Evolutionary conservation across 2,329 filamentous ascomycete genomes (phyloP).

Genomic region (Cryphonectria nitschkei): DNA sequence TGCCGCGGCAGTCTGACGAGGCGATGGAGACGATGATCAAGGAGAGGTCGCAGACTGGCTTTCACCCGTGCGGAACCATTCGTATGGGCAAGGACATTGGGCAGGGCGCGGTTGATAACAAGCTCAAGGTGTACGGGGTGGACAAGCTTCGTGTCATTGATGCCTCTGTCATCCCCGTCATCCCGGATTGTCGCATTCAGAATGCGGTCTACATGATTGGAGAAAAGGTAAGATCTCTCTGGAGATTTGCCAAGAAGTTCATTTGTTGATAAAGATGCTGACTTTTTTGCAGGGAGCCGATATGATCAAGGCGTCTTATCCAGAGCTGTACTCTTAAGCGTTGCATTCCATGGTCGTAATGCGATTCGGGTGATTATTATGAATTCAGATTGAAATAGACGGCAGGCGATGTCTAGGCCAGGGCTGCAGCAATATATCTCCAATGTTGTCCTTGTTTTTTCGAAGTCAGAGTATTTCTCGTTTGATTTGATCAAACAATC

Average conservation of each 20-base stretch:
- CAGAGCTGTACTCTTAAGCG: constrained; percentile 35
- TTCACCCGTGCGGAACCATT: constrained; percentile 60
- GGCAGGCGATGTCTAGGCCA: neutral
- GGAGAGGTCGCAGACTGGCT: constrained; percentile 62
- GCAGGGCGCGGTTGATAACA: constrained; percentile 56
- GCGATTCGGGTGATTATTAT: no score
- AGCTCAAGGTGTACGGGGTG: constrained; percentile 57
- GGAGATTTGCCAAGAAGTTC: neutral
- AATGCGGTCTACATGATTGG: constrained; percentile 64
- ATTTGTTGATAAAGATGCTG: neutral
- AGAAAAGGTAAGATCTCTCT: neutral
- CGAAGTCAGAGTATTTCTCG: no score
- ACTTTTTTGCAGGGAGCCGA: constrained; percentile 41
- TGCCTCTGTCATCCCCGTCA: constrained; percentile 59
- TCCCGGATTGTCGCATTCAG: constrained; percentile 61
- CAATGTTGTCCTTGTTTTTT: no score
- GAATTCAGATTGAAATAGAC: neutral
- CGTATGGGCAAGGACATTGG: constrained; percentile 55
- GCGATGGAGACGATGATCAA: constrained; percentile 60
- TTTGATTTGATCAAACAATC: neutral
- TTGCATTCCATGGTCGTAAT: neutral
- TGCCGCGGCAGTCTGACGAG: constrained; percentile 59
- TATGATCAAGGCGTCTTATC: constrained; percentile 49
- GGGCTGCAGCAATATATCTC: no score
- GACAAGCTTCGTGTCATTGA: constrained; percentile 58